phyloP scores from a whole-genome alignment of 2,329 filamentous ascomycete species.

The Pseudocercospora vitis region DNA sequence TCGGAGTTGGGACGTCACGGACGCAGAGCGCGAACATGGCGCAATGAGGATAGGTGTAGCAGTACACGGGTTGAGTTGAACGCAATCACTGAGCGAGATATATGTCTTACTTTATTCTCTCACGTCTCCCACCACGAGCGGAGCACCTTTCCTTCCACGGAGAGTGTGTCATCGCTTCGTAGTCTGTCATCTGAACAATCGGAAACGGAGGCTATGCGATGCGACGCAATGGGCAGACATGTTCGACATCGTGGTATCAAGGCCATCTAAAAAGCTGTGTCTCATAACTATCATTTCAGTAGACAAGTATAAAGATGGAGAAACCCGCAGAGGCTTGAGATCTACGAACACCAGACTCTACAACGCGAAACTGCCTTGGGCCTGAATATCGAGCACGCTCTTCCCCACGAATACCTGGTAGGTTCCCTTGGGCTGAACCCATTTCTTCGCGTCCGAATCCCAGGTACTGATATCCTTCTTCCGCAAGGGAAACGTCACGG shows the following conservation, averaged over 20 bases:
- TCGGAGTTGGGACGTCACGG: constrained; percentile 4
- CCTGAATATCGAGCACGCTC: constrained; percentile 20
- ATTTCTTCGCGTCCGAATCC: constrained; percentile 6
- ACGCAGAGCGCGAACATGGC: neutral
- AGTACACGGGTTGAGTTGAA: constrained; percentile 4
- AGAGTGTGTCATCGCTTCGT: too few species aligned
- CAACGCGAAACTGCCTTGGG: neutral
- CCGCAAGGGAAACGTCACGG: constrained; percentile 17
- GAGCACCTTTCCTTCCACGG: too few species aligned
- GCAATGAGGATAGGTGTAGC: constrained; percentile 3
- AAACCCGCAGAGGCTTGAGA: too few species aligned
- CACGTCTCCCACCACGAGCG: too few species aligned
- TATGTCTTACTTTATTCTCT: too few species aligned
- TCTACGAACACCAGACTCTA: neutral
- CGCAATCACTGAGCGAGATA: neutral
- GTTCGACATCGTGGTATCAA: too few species aligned
- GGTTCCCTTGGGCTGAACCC: constrained; percentile 21
- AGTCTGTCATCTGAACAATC: too few species aligned
- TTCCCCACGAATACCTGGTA: constrained; percentile 22
- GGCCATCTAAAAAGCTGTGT: too few species aligned
- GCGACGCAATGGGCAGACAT: too few species aligned
- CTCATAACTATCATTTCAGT: too few species aligned
- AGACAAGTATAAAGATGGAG: too few species aligned
- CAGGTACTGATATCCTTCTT: constrained; percentile 21
- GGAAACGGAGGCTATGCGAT: too few species aligned